Conservation (phyloP, 306 rosid species). For the Canavalia ensiformis region DNA sequence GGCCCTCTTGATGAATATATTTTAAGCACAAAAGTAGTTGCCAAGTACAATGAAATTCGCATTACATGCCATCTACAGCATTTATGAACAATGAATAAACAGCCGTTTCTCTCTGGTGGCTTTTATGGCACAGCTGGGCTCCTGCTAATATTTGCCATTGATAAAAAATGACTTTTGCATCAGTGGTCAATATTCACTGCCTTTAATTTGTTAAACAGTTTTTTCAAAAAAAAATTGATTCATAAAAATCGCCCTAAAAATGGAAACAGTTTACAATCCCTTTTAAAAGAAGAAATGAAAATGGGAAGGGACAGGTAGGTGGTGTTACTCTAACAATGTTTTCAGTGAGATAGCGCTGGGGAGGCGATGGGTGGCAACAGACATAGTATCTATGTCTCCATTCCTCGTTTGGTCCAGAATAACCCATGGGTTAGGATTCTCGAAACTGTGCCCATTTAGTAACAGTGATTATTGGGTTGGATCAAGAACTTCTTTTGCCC, state of each 20-base stretch:
- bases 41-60: slow-evolving; percentile 9
- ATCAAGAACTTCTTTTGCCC: slow-evolving; percentile 79
- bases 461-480: slow-evolving; percentile 59
- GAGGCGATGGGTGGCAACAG: background rate
- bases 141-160: slow-evolving; percentile 4
- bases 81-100: slow-evolving; percentile 7
- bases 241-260: background rate
- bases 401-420: background rate
- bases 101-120: background rate
- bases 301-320: background rate
- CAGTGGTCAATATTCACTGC: background rate
- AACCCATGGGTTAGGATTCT: background rate
- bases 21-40: slow-evolving; percentile 2
- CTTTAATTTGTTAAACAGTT: background rate
- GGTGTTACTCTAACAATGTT: background rate
- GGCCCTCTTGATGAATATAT: slow-evolving; percentile 34
- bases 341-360: background rate
- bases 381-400: background rate
- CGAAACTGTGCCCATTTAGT: background rate
- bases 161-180: background rate
- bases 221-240: background rate
- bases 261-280: slow-evolving; percentile 4
- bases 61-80: background rate
- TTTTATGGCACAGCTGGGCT: background rate
- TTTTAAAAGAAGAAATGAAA: background rate